phyloP scores from a whole-genome alignment of 2,329 filamentous ascomycete species.

The Pezicula radicicola region DNA sequence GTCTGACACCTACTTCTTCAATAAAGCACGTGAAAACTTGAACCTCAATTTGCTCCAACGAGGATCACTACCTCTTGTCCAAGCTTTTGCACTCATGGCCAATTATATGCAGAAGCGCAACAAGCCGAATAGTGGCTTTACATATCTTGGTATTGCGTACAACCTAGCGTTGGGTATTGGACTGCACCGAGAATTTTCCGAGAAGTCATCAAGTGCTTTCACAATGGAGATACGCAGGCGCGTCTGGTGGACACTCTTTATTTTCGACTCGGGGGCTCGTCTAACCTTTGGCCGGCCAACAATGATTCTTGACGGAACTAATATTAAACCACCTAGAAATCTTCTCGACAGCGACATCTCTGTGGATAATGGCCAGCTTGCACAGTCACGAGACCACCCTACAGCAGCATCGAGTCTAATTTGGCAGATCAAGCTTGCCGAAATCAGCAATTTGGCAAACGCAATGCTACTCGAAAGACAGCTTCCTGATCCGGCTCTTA shows the following conservation, averaged over 20 bases:
- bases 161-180: conserved; percentile 45
- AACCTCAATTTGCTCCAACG: conserved; percentile 30
- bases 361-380: background rate
- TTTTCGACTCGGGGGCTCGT: conserved; percentile 41
- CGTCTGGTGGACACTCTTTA: conserved; percentile 38
- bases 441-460: background rate
- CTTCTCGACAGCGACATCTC: background rate
- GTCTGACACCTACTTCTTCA: conserved; percentile 28
- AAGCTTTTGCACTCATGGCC: conserved; percentile 27
- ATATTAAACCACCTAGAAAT: background rate
- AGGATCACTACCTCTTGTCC: conserved; percentile 29
- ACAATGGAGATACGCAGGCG: conserved; percentile 31
- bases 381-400: background rate
- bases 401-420: background rate
- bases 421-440: background rate
- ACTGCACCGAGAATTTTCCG: conserved; percentile 39
- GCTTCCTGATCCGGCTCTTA: background rate
- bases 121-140: conserved; percentile 45
- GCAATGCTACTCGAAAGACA: background rate
- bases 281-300: conserved; percentile 40
- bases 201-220: conserved; percentile 29
- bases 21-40: conserved; percentile 24
- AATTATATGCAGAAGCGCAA: conserved; percentile 46
- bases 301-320: background rate
- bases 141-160: conserved; percentile 43